Percentiles rank a stretch among this genome's conserved stretches.
Evolutionary conservation across 1,139 yeast species (phyloP).

Genomic region (Lodderomyces oxycetoniae): DNA sequence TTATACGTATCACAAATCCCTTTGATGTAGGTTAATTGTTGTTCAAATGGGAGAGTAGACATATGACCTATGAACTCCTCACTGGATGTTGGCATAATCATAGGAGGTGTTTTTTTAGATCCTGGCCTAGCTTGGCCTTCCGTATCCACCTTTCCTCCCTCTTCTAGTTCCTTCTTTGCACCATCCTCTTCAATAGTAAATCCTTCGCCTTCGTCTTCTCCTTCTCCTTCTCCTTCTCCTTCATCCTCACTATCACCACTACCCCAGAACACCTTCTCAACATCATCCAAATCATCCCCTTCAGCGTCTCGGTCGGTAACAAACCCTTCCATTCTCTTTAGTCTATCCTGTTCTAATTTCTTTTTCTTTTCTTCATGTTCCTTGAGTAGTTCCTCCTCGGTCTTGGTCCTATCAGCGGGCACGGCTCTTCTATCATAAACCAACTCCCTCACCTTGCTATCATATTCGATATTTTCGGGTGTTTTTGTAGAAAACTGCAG

Average conservation of each 20-base stretch:
- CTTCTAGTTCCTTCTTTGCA: slow-evolving; percentile 22
- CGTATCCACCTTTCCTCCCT: slow-evolving; percentile 20
- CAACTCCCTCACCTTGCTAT: slow-evolving; percentile 70
- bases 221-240: slow-evolving; percentile 47
- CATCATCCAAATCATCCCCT: slow-evolving; percentile 65
- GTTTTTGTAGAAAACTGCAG: slow-evolving; percentile 30
- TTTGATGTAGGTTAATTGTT: slow-evolving; percentile 48
- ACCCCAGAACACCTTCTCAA: slow-evolving; percentile 53
- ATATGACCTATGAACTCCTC: slow-evolving; percentile 40
- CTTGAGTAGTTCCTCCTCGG: slow-evolving; percentile 73
- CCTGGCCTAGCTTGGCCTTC: slow-evolving; percentile 14
- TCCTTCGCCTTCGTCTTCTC: slow-evolving; percentile 37
- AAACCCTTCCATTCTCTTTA: slow-evolving; percentile 78
- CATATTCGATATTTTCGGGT: slow-evolving; percentile 59
- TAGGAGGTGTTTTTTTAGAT: slow-evolving; percentile 13
- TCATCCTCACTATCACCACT: slow-evolving; percentile 45
- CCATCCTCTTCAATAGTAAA: slow-evolving; percentile 19
- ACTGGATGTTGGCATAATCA: slow-evolving; percentile 56
- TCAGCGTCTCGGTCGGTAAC: slow-evolving; percentile 47
- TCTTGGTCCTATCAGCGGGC: slow-evolving; percentile 95
- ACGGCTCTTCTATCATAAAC: slow-evolving; percentile 83
- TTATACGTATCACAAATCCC: slow-evolving; percentile 59
- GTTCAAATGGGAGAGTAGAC: slow-evolving; percentile 28
- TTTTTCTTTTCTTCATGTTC: slow-evolving; percentile 66
- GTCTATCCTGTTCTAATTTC: slow-evolving; percentile 70